phyloP scores from a whole-genome alignment of 2,329 filamentous ascomycete species.

The Emmonsia crescens region DNA sequence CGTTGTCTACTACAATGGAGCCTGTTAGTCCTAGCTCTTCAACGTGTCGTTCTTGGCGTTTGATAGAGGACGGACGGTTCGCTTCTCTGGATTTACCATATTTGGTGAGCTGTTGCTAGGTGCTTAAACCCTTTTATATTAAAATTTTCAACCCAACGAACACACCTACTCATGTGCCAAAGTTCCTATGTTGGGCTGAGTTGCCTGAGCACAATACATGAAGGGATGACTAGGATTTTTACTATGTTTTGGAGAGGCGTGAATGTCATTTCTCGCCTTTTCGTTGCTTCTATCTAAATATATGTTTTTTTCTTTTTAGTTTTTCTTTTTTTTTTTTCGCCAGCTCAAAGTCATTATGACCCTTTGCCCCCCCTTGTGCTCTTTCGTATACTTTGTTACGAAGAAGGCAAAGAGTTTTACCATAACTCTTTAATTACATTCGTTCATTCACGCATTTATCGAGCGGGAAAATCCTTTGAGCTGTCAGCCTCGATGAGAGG shows the following conservation, averaged over 20 bases:
- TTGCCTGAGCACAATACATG: neutral
- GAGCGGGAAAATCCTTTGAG: neutral
- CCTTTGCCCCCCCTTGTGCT: neutral
- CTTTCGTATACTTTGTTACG: neutral
- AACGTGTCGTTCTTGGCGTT: slow-evolving; percentile 9
- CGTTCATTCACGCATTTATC: neutral
- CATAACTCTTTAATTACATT: neutral
- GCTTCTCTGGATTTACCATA: neutral
- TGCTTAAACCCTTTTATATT: neutral
- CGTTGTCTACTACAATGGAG: neutral
- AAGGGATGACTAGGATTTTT: neutral
- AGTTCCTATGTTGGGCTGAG: neutral
- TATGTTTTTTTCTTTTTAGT: too few species aligned
- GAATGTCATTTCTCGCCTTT: neutral
- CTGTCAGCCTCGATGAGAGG: neutral
- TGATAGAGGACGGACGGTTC: slow-evolving; percentile 8
- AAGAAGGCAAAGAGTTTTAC: neutral
- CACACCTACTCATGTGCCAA: neutral
- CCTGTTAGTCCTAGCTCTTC: neutral
- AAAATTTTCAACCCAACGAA: neutral
- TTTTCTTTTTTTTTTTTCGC: neutral
- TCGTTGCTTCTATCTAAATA: neutral
- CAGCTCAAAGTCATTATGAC: neutral
- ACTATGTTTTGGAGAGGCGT: neutral
- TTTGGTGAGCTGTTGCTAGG: neutral